Percentiles rank a stretch among this genome's conserved stretches.
phyloP scores from a whole-genome alignment of 768 basidiomycete species.

The Boletus reticulatus region DNA sequence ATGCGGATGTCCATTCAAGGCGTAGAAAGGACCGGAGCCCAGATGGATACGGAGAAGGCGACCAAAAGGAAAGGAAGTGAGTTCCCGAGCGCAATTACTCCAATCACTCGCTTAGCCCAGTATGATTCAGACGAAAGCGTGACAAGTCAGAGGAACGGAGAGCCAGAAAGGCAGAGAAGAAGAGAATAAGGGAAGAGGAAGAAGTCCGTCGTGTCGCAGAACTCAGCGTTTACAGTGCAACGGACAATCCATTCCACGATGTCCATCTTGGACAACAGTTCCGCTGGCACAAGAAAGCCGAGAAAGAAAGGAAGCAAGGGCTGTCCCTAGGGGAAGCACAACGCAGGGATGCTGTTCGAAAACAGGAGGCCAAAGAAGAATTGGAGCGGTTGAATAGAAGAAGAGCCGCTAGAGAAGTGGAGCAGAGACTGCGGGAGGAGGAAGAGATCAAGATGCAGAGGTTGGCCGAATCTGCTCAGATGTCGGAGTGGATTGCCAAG shows the following conservation, averaged over 20 bases:
- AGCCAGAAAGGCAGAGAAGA: slow-evolving; percentile 87
- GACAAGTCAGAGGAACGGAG: slow-evolving; percentile 86
- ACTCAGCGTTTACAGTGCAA: slow-evolving; percentile 92
- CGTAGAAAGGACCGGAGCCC: slow-evolving; percentile 23
- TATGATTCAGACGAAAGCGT: slow-evolving; percentile 61
- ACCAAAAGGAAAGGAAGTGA: slow-evolving; percentile 49
- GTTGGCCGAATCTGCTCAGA: slow-evolving; percentile 91
- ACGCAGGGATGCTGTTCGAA: slow-evolving; percentile 71
- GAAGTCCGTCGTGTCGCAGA: slow-evolving; percentile 92
- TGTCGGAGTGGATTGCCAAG: slow-evolving; percentile 97
- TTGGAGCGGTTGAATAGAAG: slow-evolving; percentile 86
- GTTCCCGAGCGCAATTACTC: slow-evolving; percentile 10
- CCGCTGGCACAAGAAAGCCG: slow-evolving; percentile 98
- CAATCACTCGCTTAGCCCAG: slow-evolving; percentile 2
- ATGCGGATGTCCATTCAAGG: slow-evolving; percentile 33
- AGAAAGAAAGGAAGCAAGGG: slow-evolving; percentile 91
- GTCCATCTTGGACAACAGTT: slow-evolving; percentile 96
- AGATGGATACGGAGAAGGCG: slow-evolving; percentile 23
- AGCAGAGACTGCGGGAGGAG: slow-evolving; percentile 84
- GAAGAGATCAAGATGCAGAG: slow-evolving; percentile 89
- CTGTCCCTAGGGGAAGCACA: slow-evolving; percentile 76
- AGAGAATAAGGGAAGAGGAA: slow-evolving; percentile 77
- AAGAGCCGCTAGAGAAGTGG: slow-evolving; percentile 90
- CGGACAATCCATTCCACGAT: slow-evolving; percentile 98
- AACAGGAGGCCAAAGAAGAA: slow-evolving; percentile 93